Percentiles rank a stretch among this genome's conserved stretches.
Evolutionary conservation across 1,139 yeast species (phyloP).

Genomic region (Pichia sp.): DNA sequence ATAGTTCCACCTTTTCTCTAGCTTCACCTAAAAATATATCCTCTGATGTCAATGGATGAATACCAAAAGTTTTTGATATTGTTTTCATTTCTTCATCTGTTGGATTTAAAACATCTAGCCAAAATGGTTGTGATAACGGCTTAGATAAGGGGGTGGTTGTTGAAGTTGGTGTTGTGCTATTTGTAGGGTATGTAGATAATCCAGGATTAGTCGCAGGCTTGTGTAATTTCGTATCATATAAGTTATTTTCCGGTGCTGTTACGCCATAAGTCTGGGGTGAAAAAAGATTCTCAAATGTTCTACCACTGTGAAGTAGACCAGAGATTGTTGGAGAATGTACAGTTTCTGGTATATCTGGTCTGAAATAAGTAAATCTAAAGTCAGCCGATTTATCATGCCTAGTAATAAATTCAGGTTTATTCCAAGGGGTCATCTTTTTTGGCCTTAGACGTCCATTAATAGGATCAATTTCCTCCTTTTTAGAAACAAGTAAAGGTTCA

Average conservation of each 20-base stretch:
- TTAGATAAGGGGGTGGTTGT: background rate
- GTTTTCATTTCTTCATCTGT: constrained; percentile 97
- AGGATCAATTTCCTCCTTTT: constrained; percentile 59
- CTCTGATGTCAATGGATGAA: constrained; percentile 93
- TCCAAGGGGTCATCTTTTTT: constrained; percentile 74
- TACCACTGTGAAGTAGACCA: constrained; percentile 57
- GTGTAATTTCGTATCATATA: constrained; percentile 1
- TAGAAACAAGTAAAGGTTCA: constrained; percentile 22
- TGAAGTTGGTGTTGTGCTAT: constrained; percentile 2
- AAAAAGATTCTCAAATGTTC: constrained; percentile 43
- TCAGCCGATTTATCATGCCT: constrained; percentile 37
- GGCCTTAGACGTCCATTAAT: constrained; percentile 66
- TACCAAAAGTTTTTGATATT: constrained; percentile 81
- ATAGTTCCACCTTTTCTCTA: constrained; percentile 89
- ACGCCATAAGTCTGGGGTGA: constrained; percentile 32
- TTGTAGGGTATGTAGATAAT: background rate
- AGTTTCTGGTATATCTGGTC: constrained; percentile 84
- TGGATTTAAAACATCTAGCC: constrained; percentile 91
- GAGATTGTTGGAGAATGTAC: constrained; percentile 86
- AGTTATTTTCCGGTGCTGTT: background rate
- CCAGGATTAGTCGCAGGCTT: background rate
- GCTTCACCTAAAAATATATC: constrained; percentile 93
- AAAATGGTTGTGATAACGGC: constrained; percentile 46
- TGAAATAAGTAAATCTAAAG: constrained; percentile 78
- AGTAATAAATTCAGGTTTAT: constrained; percentile 21